Evolutionary conservation across 148 eudicot species (phyloP), one percentile per base, ranked within the genome.

Genomic region (Talinum fruticosum): DNA sequence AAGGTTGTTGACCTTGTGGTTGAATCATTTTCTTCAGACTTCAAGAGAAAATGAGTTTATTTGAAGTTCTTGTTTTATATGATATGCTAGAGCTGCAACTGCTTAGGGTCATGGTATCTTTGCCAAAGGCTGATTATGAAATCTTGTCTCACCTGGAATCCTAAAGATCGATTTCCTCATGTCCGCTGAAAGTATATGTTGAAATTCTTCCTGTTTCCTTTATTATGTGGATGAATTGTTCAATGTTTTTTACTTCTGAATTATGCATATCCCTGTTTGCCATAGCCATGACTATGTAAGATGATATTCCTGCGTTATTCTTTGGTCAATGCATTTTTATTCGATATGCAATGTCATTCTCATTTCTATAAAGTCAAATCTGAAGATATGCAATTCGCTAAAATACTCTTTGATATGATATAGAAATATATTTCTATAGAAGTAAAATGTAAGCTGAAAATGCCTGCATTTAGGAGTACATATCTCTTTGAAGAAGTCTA

Each of bases 401-500:
- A 13, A 23, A 15, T 8, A 71, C 21, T 7, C 32, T 71, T 72
- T n/a, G 36, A 71, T 35, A 61, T 61, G 66, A 73, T 47, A 44
- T n/a, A 71, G 70, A 78, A 71, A 73, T 69, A 61, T 29, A 45
- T 76, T 19, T 12, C 62, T 19, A 30, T 32, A 6, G 28, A n/a
- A 37, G 29, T 49, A 51, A n/a, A 8, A 32, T 10, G 18, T 36
- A 38, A 41, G 41, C 66, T 8, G 68, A 35, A 41, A 41, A 68
- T 53, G 74, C 47, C 69, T 68, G 38, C 23, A 16, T 53, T 57
- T 24, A 51, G 65, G 36, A 24, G 68, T 19, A 75, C 66, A 73
- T 53, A 35, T 67, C 67, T 29, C 18, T 36, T 76, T 71, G 80
- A 81, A 81, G 0, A 15, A 77, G 80, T 81, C 83, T 38, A 29